These are phyloP conservation scores for Aegilops sharonensis DNA, from an alignment of 176 grass and related monocot species.

Conservation along the genomic window DNA sequence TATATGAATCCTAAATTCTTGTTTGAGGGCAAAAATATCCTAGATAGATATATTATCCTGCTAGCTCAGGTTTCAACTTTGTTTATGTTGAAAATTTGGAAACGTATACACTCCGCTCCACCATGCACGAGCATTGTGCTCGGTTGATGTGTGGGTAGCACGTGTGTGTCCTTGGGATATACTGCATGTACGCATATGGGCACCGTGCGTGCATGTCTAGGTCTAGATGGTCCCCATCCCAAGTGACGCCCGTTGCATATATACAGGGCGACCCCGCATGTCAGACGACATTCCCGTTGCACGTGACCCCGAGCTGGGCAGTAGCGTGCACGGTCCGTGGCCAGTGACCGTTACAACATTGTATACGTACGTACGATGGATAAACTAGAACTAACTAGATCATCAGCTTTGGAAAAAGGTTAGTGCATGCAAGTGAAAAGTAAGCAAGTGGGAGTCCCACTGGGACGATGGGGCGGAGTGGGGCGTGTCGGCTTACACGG, in stretches of 20 bases:
- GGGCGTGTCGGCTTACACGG: conserved; percentile 63
- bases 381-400: too few relatives aligned
- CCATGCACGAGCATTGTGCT: background rate
- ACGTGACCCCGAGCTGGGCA: background rate
- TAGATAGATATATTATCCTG: too few relatives aligned
- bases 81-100: background rate
- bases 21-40: too few relatives aligned
- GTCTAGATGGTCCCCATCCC: background rate
- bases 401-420: background rate
- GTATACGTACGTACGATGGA: accelerated
- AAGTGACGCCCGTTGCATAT: background rate
- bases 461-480: background rate
- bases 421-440: background rate
- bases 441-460: background rate
- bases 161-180: background rate
- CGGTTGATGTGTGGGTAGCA: background rate
- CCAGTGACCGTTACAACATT: conserved; percentile 10
- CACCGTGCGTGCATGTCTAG: background rate
- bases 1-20: background rate
- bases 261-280: background rate
- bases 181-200: background rate
- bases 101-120: background rate
- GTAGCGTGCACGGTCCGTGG: background rate
- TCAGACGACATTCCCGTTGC: background rate
- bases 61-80: background rate